Evolutionary conservation across 2,329 filamentous ascomycete species (phyloP).

Genomic region (Bisporella sp.): DNA sequence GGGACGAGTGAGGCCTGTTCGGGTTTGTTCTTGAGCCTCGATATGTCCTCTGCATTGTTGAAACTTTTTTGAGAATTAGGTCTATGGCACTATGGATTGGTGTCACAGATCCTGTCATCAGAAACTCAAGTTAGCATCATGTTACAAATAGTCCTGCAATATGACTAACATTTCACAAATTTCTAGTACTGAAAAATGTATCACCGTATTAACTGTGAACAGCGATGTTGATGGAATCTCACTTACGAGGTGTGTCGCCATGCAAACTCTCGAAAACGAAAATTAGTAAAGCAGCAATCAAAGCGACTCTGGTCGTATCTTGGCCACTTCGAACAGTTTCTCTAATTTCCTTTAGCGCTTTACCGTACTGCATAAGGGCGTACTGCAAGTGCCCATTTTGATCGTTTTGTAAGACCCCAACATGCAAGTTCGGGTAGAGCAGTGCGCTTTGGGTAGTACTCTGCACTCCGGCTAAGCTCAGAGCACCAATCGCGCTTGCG

Average conservation of each 20-base stretch:
- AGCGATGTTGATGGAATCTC: too few species aligned
- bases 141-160: too few species aligned
- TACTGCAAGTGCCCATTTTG: constrained; percentile 13
- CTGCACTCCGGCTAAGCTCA: constrained; percentile 9
- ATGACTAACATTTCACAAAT: too few species aligned
- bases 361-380: constrained; percentile 16
- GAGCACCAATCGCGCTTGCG: constrained; percentile 14
- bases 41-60: constrained; percentile 4
- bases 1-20: neutral
- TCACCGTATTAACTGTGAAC: too few species aligned
- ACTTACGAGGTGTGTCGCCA: constrained; percentile 10
- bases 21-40: constrained; percentile 4
- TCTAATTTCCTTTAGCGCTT: constrained; percentile 15
- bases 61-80: constrained; percentile 12
- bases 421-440: too few species aligned
- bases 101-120: constrained; percentile 2
- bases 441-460: neutral
- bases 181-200: too few species aligned
- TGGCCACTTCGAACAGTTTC: constrained; percentile 10
- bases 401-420: too few species aligned
- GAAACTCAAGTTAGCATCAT: too few species aligned
- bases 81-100: constrained; percentile 19
- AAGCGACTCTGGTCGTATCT: constrained; percentile 14
- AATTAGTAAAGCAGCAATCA: constrained; percentile 17
- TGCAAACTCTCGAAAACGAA: constrained; percentile 19